Evolutionary conservation across 495 filamentous ascomycete genomes (phyloP).

Genomic region (Lentithecium fluviatile): DNA sequence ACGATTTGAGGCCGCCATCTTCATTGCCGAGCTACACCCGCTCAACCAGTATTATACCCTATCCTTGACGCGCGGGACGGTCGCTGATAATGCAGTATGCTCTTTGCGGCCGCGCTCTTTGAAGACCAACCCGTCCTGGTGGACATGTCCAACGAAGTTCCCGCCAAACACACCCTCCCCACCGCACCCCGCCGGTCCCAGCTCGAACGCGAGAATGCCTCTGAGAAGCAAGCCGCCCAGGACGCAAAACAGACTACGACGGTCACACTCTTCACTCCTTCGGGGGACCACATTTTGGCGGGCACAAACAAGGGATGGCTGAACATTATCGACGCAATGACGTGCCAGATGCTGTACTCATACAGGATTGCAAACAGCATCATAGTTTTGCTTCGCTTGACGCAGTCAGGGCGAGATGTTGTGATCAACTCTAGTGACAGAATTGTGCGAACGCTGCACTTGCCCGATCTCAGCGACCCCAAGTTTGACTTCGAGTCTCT

Average conservation of each 20-base stretch:
- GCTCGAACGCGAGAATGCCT: constrained; percentile 58
- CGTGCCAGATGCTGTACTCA: constrained; percentile 77
- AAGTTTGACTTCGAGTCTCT: constrained; percentile 68
- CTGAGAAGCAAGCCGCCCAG: constrained; percentile 82
- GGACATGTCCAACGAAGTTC: constrained; percentile 63
- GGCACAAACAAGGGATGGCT: constrained; percentile 94
- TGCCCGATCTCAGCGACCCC: constrained; percentile 59
- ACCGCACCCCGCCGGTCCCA: constrained; percentile 71
- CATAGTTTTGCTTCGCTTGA: constrained; percentile 82
- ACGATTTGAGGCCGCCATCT: constrained; percentile 86
- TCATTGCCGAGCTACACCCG: constrained; percentile 92
- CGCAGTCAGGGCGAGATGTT: constrained; percentile 76
- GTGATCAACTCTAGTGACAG: constrained; percentile 89
- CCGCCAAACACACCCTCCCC: constrained; percentile 72
- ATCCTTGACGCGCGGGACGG: too few relatives aligned
- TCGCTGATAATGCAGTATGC: constrained; percentile 51
- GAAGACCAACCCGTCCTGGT: constrained; percentile 89
- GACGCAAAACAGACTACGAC: constrained; percentile 94
- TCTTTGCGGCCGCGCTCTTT: constrained; percentile 85
- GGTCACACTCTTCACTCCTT: constrained; percentile 78
- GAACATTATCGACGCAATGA: constrained; percentile 81
- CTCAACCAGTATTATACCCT: constrained; percentile 69
- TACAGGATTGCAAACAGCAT: constrained; percentile 81
- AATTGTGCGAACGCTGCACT: constrained; percentile 83
- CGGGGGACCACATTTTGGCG: constrained; percentile 82